Conservation (phyloP, 176 grass and related monocot genomes). For the Raddia guianensis region DNA sequence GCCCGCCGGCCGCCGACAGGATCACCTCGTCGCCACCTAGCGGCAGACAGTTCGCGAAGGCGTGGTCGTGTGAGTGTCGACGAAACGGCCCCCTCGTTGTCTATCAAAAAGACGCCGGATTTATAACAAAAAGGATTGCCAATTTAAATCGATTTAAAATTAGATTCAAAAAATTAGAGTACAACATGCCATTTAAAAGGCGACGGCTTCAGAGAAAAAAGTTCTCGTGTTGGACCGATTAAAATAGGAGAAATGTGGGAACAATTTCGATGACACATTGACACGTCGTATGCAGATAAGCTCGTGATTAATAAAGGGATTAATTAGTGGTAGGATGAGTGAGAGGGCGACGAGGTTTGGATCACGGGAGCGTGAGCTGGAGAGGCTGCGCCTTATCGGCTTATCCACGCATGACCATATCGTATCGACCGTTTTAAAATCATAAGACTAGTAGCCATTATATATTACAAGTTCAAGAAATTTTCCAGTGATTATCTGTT, state of each 20-base stretch:
- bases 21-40: not conserved
- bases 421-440: not conserved
- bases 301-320: slow-evolving; percentile 31
- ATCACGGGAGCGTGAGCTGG: slow-evolving; percentile 5
- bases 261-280: not conserved
- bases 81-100: not conserved
- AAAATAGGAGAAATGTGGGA: not conserved
- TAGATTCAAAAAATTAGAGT: not conserved
- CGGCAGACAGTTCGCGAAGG: not conserved
- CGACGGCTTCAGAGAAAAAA: not conserved
- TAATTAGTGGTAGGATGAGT: not conserved
- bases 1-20: not conserved
- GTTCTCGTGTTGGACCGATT: not conserved
- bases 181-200: not conserved
- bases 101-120: not conserved
- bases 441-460: too few species aligned
- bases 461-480: not conserved
- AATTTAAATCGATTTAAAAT: not conserved
- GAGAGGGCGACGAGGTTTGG: slow-evolving; percentile 8
- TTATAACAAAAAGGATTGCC: not conserved
- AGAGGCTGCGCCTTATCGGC: not conserved
- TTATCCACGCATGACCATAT: not conserved
- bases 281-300: not conserved
- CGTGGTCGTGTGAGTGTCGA: not conserved
- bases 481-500: not conserved